Evolutionary conservation across 805 yeast species (phyloP), one percentile per base, ranked within the genome.

Genomic region (Nakazawaea ishiwadae): DNA sequence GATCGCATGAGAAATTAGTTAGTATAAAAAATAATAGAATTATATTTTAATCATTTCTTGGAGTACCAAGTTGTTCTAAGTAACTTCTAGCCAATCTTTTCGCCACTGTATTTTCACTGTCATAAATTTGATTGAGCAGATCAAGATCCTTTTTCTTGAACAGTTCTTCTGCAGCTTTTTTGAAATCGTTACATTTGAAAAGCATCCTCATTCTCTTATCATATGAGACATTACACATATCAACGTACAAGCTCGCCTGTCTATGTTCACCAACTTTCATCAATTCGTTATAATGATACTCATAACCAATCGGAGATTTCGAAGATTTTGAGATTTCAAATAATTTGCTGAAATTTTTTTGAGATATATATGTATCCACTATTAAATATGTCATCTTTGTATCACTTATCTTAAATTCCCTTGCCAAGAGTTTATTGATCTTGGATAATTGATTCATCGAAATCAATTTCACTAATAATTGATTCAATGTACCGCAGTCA

Each of bases 221-320:
- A 47, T 73, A 70, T 4, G 66, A 53, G 32, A 75, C 47, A 17
- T 62, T 62, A 49, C 85, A 78, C 58, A 77, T 60, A 14, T 67
- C 62, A 15, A 88, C 71, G 51, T 81, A 86, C 15, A 62, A 53
- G 0, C 80, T 69, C 1, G 91, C 86, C 37, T 79, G 79, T 17
- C 75, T 63, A 29, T 68, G 61, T 24, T 81, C 81, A 0, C 79
- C 84, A 4, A 71, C 65, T 41, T 66, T 68, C 31, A 73, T 51
- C 29, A 81, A 70, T 29, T 75, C 73, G 12, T 71, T 64, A 42
- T 68, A 84, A 48, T 88, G 79, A 0, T 83, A 79, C 45, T 69
- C 71, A 45, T 81, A 81, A 0, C 91, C 89, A 31, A 88, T 84
- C 0, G 86, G 84, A 0, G 93, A 77, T 46, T 76, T 81, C 34